Evolutionary conservation across 2,329 filamentous ascomycete genomes (phyloP), one percentile per base, ranked within the genome.

Genomic region (Daldinia sp.): DNA sequence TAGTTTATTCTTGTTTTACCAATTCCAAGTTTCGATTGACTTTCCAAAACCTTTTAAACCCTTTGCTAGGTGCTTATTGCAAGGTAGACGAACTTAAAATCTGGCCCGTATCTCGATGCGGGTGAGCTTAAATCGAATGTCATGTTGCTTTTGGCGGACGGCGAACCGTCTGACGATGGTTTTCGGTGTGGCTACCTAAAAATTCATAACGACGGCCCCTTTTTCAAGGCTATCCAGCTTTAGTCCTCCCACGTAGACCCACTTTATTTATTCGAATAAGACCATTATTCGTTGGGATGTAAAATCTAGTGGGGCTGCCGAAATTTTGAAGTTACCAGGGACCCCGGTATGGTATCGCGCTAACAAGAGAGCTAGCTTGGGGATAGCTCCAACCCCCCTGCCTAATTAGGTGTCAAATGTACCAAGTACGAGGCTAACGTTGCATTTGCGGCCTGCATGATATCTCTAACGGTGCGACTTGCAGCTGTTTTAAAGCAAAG

Each of bases 301-400:
- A 52, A 60, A 61, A 64, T 64, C 34, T 25, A 39, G 58, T 67
- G 67, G 71, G 48, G 51, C 63, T 48, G 47, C 53, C 63, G 58
- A 70, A 73, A 72, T 72, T 72, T 73, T 61, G 66, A 58, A 55
- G 27, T 52, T 57, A 48, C 68, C 55, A 58, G 70, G 70, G 37
- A 53, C 30, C 56, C 58, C 57, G 61, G 71, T 61, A 57, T 58
- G 66, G 65, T 63, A 55, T 48, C 41, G 55, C 49, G 63, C 66
- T 55, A 64, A 41, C 3, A 32, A 11, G 5, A 27, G 50, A 41
- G 47, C 57, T 69, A 66, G 61, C 50, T 66, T 65, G 65, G 67
- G 64, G 59, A 37, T 47, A 65, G 61, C 62, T 67, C 43, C n/a
- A 53, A n/a, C 13, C 43, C 66, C 66, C 63, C 51, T 61, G 56